These are phyloP conservation scores for Lentinula sp. DNA, from an alignment of 768 basidiomycete species.

Conservation along the genomic window DNA sequence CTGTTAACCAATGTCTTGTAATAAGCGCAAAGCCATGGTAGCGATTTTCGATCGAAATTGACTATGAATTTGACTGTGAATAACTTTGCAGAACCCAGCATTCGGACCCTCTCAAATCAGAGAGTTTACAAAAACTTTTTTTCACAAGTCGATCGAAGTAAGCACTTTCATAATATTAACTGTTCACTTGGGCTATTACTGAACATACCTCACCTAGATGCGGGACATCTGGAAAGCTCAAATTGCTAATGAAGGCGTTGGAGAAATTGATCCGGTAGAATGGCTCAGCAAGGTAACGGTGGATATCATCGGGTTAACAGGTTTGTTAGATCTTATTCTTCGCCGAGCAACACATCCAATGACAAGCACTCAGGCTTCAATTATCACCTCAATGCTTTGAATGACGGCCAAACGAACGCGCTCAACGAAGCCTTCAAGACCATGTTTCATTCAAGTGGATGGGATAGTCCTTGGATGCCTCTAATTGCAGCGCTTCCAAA, in stretches of 20 bases:
- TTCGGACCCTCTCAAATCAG: constrained; percentile 37
- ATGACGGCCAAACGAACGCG: constrained; percentile 31
- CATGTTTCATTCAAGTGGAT: constrained; percentile 37
- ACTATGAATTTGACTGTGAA: background rate
- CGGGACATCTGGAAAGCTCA: background rate
- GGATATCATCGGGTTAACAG: constrained; percentile 36
- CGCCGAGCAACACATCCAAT: background rate
- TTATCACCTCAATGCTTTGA: constrained; percentile 26
- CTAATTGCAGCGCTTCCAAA: constrained; percentile 18
- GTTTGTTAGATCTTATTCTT: constrained; percentile 11
- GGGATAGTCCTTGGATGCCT: constrained; percentile 17
- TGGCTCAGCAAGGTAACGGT: constrained; percentile 30
- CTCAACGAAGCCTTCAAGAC: constrained; percentile 46
- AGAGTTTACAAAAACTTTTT: constrained; percentile 26
- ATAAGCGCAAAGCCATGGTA: background rate
- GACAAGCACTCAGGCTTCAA: constrained; percentile 17
- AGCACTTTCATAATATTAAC: background rate
- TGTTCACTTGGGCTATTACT: background rate
- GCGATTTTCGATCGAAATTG: background rate
- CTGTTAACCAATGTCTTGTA: background rate
- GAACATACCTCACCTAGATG: background rate
- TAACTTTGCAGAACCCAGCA: constrained; percentile 31
- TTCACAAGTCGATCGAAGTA: constrained; percentile 29
- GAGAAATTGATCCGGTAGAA: constrained; percentile 24
- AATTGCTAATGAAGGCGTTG: background rate